These are phyloP conservation scores for Letharia lupina DNA, from an alignment of 495 filamentous ascomycete species.

Conservation along the genomic window DNA sequence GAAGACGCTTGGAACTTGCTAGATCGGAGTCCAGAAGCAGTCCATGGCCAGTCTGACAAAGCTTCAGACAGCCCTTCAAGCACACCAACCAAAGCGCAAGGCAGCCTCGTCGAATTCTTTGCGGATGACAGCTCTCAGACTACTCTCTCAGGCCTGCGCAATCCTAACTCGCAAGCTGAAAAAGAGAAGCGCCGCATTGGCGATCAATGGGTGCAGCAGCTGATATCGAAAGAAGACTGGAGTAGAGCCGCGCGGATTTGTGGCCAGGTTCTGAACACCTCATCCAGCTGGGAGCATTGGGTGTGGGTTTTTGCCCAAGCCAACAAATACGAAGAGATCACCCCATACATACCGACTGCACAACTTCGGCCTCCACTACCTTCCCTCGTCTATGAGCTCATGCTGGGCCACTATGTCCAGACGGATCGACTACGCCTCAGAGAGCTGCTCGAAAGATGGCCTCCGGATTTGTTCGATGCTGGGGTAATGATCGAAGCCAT, in stretches of 20 bases:
- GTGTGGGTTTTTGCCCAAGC: constrained; percentile 81
- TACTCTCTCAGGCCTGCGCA: constrained; percentile 31
- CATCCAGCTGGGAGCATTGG: constrained; percentile 88
- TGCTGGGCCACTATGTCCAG: constrained; percentile 77
- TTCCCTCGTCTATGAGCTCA: constrained; percentile 72
- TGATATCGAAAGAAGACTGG: constrained; percentile 69
- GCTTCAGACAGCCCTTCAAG: constrained; percentile 34
- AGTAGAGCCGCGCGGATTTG: constrained; percentile 64
- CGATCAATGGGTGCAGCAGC: constrained; percentile 83
- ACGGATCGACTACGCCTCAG: constrained; percentile 58
- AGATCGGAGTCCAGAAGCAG: constrained; percentile 64
- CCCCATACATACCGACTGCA: constrained; percentile 66
- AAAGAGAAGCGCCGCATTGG: constrained; percentile 89
- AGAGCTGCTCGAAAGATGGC: constrained; percentile 77
- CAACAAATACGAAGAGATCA: constrained; percentile 80
- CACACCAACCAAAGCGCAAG: constrained; percentile 24
- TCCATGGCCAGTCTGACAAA: constrained; percentile 28
- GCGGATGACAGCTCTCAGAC: constrained; percentile 63
- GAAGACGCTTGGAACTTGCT: constrained; percentile 81
- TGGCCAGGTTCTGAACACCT: constrained; percentile 68
- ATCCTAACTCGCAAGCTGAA: constrained; percentile 53
- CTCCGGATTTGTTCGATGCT: constrained; percentile 73
- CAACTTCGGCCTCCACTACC: constrained; percentile 71
- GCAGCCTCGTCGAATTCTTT: constrained; percentile 65
- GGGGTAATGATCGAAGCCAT: constrained; percentile 59